Evolutionary conservation across 441 rosid species (phyloP), one percentile per base, ranked within the genome.

Genomic region (Pelargonium cotyledonis): DNA sequence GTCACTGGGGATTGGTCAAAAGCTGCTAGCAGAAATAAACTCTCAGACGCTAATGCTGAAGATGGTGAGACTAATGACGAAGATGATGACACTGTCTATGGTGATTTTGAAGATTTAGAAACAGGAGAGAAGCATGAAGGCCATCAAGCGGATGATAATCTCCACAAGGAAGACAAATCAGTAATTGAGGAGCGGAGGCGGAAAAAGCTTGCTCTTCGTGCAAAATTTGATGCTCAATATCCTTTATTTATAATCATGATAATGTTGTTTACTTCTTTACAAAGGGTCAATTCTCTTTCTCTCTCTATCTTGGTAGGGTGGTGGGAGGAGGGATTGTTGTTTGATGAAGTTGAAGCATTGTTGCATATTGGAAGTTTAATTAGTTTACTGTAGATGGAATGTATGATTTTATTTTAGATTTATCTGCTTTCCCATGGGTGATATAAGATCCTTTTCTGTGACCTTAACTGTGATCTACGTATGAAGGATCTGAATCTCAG

Each of bases 31-130:
- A 82, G 95, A 80, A 85, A 88, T 79, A 57, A 77, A 75, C 67
- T 63, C 9, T 68, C 81, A 44, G 83, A 72, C 55, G 74, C 70
- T 58, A 77, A 75, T 66, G 47, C 26, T 75, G 83, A 80, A 63
- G 16, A 51, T 14, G 63, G 63, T 58, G 63, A 58, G 21, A 15
- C 19, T 18, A 21, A 58, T 57, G 62, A 8, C 7, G 82, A 80
- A 44, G 88, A 85, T 44, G 86, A 79, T 55, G 96, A 79, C 9
- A 2, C 69, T 57, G 78, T 79, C 49, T 77, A 80, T 79, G 97
- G 97, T 43, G 96, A 94, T 69, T 94, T 94, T 78, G 97, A 91
- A 78, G 99, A 94, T 87, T 55, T 94, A 76, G 99, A 89, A 85
- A 87, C 88, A 0, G 91, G 92, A 69, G 85, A 87, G 77, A 87